phyloP scores from a whole-genome alignment of 1,139 yeast genomes.

The Taphrina deformans region DNA sequence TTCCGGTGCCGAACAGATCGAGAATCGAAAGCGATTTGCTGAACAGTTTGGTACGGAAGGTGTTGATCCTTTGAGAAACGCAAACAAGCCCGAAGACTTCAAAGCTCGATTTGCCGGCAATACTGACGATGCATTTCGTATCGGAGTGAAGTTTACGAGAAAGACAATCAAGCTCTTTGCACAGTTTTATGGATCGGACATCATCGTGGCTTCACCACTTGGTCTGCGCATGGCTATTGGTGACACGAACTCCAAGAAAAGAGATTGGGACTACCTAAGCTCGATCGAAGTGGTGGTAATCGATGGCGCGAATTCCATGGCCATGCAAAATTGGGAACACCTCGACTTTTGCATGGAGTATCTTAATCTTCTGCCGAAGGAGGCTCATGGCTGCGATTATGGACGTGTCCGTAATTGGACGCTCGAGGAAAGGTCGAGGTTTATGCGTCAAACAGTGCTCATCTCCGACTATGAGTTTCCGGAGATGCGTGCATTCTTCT shows the following conservation, averaged over 20 bases:
- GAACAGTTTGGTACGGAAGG: slow-evolving; percentile 62
- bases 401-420: slow-evolving; percentile 91
- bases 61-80: slow-evolving; percentile 40
- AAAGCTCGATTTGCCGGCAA: slow-evolving; percentile 79
- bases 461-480: slow-evolving; percentile 78
- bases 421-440: slow-evolving; percentile 75
- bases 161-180: slow-evolving; percentile 81
- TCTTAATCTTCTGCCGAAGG: slow-evolving; percentile 73
- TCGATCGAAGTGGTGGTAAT: slow-evolving; percentile 79
- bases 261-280: slow-evolving; percentile 68
- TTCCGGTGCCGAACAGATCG: slow-evolving; percentile 68
- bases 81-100: slow-evolving; percentile 78
- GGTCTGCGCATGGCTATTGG: slow-evolving; percentile 82
- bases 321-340: slow-evolving; percentile 94
- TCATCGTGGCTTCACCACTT: slow-evolving; percentile 86
- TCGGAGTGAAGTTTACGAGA: slow-evolving; percentile 86
- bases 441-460: slow-evolving; percentile 73
- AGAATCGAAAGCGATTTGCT: slow-evolving; percentile 73
- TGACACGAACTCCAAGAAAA: slow-evolving; percentile 46
- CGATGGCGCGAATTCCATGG: slow-evolving; percentile 82
- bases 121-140: slow-evolving; percentile 84
- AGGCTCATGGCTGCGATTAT: slow-evolving; percentile 82
- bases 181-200: slow-evolving; percentile 79
- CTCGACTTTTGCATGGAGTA: slow-evolving; percentile 65
- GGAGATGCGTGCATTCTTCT: slow-evolving; percentile 65